Percentiles rank a stretch among this genome's conserved stretches.
phyloP scores from a whole-genome alignment of 179 eudicot genomes.

The Nepenthes alata region DNA sequence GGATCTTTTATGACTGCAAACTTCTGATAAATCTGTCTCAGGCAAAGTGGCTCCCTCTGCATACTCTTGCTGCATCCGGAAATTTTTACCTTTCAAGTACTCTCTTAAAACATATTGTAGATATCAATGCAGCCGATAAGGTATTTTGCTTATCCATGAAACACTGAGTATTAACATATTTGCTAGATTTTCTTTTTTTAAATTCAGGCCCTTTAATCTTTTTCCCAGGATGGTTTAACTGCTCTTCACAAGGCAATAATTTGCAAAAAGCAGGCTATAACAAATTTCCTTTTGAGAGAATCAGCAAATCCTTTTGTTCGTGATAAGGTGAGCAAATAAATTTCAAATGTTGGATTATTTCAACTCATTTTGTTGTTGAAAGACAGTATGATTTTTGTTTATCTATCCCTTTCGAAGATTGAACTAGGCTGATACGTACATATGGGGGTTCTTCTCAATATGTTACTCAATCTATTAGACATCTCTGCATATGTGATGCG shows the following conservation, averaged over 20 bases:
- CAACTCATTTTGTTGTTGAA: background rate
- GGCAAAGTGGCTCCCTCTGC: conserved; percentile 86
- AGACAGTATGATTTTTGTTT: too few relatives aligned
- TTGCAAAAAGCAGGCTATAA: conserved; percentile 78
- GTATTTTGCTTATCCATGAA: conserved; percentile 16
- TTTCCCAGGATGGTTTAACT: conserved; percentile 69
- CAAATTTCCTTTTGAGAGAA: conserved; percentile 65
- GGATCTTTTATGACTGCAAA: background rate
- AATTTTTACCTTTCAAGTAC: conserved; percentile 60
- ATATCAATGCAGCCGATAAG: conserved; percentile 66
- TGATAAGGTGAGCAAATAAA: conserved; percentile 48
- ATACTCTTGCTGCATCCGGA: conserved; percentile 79
- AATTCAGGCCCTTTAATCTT: background rate
- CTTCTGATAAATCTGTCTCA: conserved; percentile 10
- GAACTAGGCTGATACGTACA: too few relatives aligned
- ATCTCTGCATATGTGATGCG: too few relatives aligned
- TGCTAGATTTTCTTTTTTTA: background rate
- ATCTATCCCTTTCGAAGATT: too few relatives aligned
- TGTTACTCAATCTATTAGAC: too few relatives aligned
- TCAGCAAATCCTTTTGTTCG: conserved; percentile 75
- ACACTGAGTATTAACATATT: background rate
- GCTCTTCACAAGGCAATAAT: conserved; percentile 83
- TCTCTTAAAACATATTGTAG: conserved; percentile 52
- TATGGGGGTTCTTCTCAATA: too few relatives aligned
- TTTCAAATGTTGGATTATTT: background rate